Conservation (phyloP, 805 yeast genomes). For the Pichia occidentalis region DNA sequence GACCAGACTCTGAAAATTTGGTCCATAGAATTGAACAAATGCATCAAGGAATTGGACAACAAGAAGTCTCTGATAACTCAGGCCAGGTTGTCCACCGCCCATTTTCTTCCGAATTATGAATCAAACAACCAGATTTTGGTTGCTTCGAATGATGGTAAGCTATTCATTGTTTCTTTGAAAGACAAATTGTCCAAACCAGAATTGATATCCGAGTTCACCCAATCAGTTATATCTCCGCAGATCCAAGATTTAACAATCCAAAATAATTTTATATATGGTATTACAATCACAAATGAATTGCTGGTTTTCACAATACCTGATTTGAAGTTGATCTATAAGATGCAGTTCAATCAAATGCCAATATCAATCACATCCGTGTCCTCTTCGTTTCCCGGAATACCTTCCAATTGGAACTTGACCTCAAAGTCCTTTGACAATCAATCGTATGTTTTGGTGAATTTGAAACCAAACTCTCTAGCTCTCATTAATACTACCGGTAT, state of each 20-base stretch:
- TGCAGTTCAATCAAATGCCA: slow-evolving; percentile 10
- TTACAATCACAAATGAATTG: slow-evolving; percentile 12
- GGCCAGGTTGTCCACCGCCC: slow-evolving; percentile 14
- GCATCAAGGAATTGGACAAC: slow-evolving; percentile 8
- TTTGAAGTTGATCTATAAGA: slow-evolving; percentile 9
- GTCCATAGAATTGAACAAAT: slow-evolving; percentile 12
- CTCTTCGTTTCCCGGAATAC: slow-evolving; percentile 7
- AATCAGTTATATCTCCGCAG: slow-evolving; percentile 12
- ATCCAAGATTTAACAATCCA: slow-evolving; percentile 15
- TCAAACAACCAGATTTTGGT: slow-evolving; percentile 9
- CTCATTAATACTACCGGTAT: slow-evolving; percentile 12
- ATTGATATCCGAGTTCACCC: slow-evolving; percentile 1
- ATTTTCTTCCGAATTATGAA: slow-evolving; percentile 10
- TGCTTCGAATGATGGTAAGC: slow-evolving; percentile 16
- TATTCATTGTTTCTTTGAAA: slow-evolving; percentile 7
- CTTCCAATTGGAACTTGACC: neutral
- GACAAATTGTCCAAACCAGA: neutral
- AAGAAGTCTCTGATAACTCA: slow-evolving; percentile 3
- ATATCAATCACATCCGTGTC: slow-evolving; percentile 11
- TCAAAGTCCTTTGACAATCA: slow-evolving; percentile 1
- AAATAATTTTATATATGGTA: slow-evolving; percentile 12
- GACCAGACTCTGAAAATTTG: slow-evolving; percentile 59
- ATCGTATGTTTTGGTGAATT: slow-evolving; percentile 10
- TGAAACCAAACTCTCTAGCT: slow-evolving; percentile 12
- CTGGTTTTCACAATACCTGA: slow-evolving; percentile 12